A percentile compares a stretch with the other conserved stretches of the same genome.
phyloP scores from a whole-genome alignment of 2,329 filamentous ascomycete species.

The Aspergillus pseudoglaucus region DNA sequence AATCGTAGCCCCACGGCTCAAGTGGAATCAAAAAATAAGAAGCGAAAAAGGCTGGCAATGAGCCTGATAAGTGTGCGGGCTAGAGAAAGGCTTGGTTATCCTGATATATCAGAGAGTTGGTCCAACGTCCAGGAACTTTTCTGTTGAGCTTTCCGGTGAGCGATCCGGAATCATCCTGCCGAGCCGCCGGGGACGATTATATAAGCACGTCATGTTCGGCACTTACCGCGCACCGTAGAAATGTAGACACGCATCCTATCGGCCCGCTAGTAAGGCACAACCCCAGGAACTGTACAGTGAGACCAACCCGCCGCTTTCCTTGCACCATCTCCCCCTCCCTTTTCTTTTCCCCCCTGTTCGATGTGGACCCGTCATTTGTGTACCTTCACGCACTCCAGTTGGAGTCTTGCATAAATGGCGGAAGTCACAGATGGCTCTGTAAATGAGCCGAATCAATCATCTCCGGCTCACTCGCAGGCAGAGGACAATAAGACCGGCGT shows the following conservation, averaged over 20 bases:
- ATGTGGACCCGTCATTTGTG: slow-evolving; percentile 22
- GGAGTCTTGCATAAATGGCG: slow-evolving; percentile 37
- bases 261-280: neutral
- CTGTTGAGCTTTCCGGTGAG: slow-evolving; percentile 39
- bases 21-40: slow-evolving; percentile 12
- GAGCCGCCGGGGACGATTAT: slow-evolving; percentile 16
- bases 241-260: slow-evolving; percentile 23
- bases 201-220: slow-evolving; percentile 17
- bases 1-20: slow-evolving; percentile 17
- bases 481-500: slow-evolving; percentile 23
- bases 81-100: neutral
- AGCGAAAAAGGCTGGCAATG: slow-evolving; percentile 12
- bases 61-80: slow-evolving; percentile 17
- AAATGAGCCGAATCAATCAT: slow-evolving; percentile 24
- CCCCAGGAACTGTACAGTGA: neutral
- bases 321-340: slow-evolving; percentile 4
- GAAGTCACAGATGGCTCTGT: slow-evolving; percentile 32
- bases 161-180: slow-evolving; percentile 25
- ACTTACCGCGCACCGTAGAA: slow-evolving; percentile 15
- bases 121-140: slow-evolving; percentile 30
- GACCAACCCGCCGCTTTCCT: neutral
- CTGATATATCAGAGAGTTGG: slow-evolving; percentile 25
- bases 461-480: slow-evolving; percentile 20
- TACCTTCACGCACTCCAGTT: slow-evolving; percentile 22
- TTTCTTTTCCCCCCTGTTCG: slow-evolving; percentile 18